Conservation (phyloP, 148 eudicot species). For the Mesembryanthemum crystallinum region DNA sequence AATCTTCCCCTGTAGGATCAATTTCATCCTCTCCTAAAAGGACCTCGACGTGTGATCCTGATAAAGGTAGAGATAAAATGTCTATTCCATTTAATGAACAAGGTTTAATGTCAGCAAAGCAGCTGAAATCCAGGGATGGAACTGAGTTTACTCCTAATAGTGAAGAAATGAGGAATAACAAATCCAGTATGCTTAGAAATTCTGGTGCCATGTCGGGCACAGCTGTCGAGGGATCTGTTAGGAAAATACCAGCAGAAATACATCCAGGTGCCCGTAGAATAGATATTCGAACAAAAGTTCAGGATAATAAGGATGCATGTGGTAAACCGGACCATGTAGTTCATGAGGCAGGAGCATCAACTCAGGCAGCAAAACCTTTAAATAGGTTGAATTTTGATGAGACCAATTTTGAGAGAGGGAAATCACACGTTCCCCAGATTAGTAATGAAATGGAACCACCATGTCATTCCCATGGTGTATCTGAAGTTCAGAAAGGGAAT, state of each 20-base stretch:
- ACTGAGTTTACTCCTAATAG: constrained; percentile 13
- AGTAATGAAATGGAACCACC: constrained; percentile 23
- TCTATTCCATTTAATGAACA: constrained; percentile 18
- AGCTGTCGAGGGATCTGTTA: constrained; percentile 17
- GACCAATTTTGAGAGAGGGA: constrained; percentile 20
- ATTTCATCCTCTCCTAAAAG: constrained; percentile 41
- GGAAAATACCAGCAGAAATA: constrained; percentile 19
- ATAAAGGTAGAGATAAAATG: constrained; percentile 22
- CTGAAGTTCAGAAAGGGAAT: constrained; percentile 27
- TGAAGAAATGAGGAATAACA: constrained; percentile 26
- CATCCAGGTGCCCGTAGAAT: constrained; percentile 14
- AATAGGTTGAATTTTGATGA: constrained; percentile 21
- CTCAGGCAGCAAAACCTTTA: constrained; percentile 24
- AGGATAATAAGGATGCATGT: constrained; percentile 16
- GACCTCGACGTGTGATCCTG: constrained; percentile 27
- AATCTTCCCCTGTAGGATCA: constrained; percentile 37
- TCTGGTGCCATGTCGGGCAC: constrained; percentile 13
- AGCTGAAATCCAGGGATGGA: constrained; percentile 18
- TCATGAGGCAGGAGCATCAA: constrained; percentile 14
- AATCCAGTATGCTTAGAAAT: constrained; percentile 22
- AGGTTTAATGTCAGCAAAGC: constrained; percentile 18
- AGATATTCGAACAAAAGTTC: constrained; percentile 12
- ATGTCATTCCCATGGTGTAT: constrained; percentile 10
- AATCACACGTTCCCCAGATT: constrained; percentile 14
- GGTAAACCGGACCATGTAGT: background rate